Base-by-base conservation (phyloP, 805 yeast species). In the Kodamaea kaohsiungensis region DNA sequence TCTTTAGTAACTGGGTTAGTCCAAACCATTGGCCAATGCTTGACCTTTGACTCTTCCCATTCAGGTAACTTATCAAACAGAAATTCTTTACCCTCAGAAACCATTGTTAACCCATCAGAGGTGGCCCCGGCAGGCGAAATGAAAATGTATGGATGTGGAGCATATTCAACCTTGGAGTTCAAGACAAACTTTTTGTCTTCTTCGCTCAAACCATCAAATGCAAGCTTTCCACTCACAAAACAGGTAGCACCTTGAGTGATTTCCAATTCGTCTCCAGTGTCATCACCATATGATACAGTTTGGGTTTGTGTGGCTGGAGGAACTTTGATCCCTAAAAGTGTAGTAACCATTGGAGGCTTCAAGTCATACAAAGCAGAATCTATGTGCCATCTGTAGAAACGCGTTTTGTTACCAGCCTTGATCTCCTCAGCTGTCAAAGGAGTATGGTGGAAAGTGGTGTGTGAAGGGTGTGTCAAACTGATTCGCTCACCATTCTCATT, bases 371-470 rank as follows among this genome's bases (percentile, higher is more conserved):
- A 78, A 3, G 97, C 97, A 38, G 95, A 86, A 70, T 91, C 97
- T 59, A 91, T 89, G 72, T 91, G 97, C 97, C 97, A 91, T 72
- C 97, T 82, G 80, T 90, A 91, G 69, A 86, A 91, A 62, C 96
- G 80, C 1, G 97, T 91, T 68, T 82, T 81, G 50, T 85, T 82
- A 19, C 81, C 76, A 1, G 65, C 50, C 73, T 76, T 81, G 58
- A 87, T 81, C 59, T 90, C 83, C 46, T 84, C 85, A n/a, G 81
- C 79, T 15, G 85, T 75, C 57, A 91, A 77, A 1, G 84, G 78
- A 12, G 78, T 72, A 60, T 86, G 85, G 73, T 91, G 97, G 81
- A 91, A 91, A 1, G 86, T 79, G 61, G 83, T 82, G 68, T 91
- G 97, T 1, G 90, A 85, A 46, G 97, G 97, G 66, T 91, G 97